Conservation (phyloP, 2,329 filamentous ascomycete genomes). For the Diaporthe sp. region DNA sequence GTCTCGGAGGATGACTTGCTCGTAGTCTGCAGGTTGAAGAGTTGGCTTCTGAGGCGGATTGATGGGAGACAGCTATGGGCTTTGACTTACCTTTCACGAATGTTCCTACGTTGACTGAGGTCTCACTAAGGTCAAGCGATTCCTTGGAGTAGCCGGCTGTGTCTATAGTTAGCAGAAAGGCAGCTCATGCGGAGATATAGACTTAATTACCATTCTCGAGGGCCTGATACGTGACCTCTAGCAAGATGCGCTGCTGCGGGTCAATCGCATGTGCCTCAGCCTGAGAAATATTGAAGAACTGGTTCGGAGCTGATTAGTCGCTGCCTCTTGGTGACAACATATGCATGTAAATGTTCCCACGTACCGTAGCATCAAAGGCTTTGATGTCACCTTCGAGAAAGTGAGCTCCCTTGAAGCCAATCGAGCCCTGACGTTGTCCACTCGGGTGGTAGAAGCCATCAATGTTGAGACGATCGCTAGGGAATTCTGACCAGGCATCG, state of each 20-base stretch:
- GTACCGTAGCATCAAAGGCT: conserved; percentile 64
- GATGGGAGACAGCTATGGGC: no score
- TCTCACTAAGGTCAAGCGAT: conserved; percentile 59
- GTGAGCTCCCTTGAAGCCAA: conserved; percentile 61
- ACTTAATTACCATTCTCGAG: conserved; percentile 60
- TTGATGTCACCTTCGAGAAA: conserved; percentile 63
- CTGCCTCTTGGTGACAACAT: no score
- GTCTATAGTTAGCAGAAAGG: neutral
- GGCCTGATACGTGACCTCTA: conserved; percentile 66
- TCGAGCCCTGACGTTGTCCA: conserved; percentile 63
- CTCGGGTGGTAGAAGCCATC: conserved; percentile 77
- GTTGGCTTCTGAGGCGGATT: conserved; percentile 1
- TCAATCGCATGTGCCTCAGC: conserved; percentile 68
- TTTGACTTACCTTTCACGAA: conserved; percentile 61
- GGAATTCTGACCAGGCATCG: conserved; percentile 76
- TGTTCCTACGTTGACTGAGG: conserved; percentile 65
- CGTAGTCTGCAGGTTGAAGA: conserved; percentile 58
- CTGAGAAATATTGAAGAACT: conserved; percentile 67
- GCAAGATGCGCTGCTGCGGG: conserved; percentile 65
- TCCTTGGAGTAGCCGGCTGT: conserved; percentile 47
- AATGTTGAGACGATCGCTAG: conserved; percentile 76
- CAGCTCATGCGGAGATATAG: neutral
- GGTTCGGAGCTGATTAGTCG: neutral
- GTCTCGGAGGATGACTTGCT: conserved; percentile 64
- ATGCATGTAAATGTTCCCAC: conserved; percentile 42